phyloP scores from a whole-genome alignment of 2,329 filamentous ascomycete species.

The Colletotrichum limetticola region DNA sequence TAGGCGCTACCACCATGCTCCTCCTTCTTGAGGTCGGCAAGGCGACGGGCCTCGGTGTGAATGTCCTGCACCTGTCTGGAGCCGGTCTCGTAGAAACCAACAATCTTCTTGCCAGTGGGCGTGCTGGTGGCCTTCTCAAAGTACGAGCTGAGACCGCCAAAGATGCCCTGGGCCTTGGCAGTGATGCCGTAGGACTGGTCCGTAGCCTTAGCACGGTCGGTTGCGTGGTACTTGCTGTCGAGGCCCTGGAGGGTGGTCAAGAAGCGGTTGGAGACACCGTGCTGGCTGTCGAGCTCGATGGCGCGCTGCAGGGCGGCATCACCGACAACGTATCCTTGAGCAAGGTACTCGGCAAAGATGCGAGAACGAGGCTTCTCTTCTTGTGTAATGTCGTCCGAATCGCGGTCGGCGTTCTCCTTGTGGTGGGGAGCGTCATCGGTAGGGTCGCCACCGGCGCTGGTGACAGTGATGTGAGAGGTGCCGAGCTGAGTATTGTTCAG shows the following conservation, averaged over 20 bases:
- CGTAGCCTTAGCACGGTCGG: slow-evolving; percentile 84
- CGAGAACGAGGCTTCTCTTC: slow-evolving; percentile 97
- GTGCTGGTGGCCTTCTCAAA: slow-evolving; percentile 93
- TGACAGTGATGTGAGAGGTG: slow-evolving; percentile 82
- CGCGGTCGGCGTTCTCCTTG: slow-evolving; percentile 65
- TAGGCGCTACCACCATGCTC: slow-evolving; percentile 68
- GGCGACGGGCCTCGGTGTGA: slow-evolving; percentile 86
- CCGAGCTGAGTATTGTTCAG: slow-evolving; percentile 97
- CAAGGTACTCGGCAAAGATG: slow-evolving; percentile 95
- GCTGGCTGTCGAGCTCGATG: slow-evolving; percentile 88
- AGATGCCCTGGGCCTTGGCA: slow-evolving; percentile 73
- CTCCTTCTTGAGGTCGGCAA: slow-evolving; percentile 87
- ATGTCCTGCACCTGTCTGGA: slow-evolving; percentile 94
- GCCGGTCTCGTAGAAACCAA: slow-evolving; percentile 86
- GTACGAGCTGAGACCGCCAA: slow-evolving; percentile 81
- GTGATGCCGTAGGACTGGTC: slow-evolving; percentile 88
- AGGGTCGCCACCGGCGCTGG: slow-evolving; percentile 73
- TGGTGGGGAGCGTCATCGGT: slow-evolving; percentile 68
- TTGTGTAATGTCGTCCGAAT: slow-evolving; percentile 81
- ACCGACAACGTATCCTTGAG: slow-evolving; percentile 89
- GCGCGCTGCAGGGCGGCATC: slow-evolving; percentile 81
- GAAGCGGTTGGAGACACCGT: slow-evolving; percentile 87
- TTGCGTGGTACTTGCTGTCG: slow-evolving; percentile 87
- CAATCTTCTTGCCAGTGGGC: slow-evolving; percentile 88
- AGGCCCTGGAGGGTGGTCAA: slow-evolving; percentile 79